Evolutionary conservation across 352 stramenopile species (phyloP).

Genomic region (Saprolegnia diclina): DNA sequence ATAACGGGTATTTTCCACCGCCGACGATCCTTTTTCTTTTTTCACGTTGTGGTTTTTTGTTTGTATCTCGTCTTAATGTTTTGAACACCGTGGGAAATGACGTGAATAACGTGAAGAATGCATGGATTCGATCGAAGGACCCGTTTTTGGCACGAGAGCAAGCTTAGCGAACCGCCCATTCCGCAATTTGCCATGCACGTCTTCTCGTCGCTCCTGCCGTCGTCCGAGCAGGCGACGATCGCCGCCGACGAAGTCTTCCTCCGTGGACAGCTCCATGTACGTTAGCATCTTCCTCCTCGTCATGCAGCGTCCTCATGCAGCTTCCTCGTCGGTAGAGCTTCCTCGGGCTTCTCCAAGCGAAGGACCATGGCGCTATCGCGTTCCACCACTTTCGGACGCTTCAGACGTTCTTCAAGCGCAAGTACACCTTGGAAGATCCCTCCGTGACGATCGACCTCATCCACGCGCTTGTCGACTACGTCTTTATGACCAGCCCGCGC

Average conservation of each 20-base stretch:
- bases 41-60: neutral
- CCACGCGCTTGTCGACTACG: slow-evolving; percentile 34
- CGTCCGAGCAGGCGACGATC: neutral
- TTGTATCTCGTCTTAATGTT: neutral
- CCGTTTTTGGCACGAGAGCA: neutral
- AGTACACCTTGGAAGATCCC: slow-evolving; percentile 43
- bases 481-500: slow-evolving; percentile 29
- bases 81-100: neutral
- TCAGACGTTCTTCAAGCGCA: slow-evolving; percentile 57
- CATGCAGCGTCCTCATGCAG: neutral
- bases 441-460: slow-evolving; percentile 43
- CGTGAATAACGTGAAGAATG: neutral
- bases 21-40: neutral
- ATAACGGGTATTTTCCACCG: neutral
- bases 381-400: slow-evolving; percentile 57
- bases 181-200: slow-evolving; percentile 21
- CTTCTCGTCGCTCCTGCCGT: slow-evolving; percentile 20
- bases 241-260: slow-evolving; percentile 13
- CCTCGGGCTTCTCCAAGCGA: slow-evolving; percentile 33
- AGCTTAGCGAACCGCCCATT: neutral
- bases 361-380: slow-evolving; percentile 35
- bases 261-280: slow-evolving; percentile 9
- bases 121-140: neutral
- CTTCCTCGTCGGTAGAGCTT: slow-evolving; percentile 1
- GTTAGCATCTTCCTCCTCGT: neutral